Evolutionary conservation across 2,329 filamentous ascomycete genomes (phyloP).

Genomic region (Neoscytalidium dimidiatum): DNA sequence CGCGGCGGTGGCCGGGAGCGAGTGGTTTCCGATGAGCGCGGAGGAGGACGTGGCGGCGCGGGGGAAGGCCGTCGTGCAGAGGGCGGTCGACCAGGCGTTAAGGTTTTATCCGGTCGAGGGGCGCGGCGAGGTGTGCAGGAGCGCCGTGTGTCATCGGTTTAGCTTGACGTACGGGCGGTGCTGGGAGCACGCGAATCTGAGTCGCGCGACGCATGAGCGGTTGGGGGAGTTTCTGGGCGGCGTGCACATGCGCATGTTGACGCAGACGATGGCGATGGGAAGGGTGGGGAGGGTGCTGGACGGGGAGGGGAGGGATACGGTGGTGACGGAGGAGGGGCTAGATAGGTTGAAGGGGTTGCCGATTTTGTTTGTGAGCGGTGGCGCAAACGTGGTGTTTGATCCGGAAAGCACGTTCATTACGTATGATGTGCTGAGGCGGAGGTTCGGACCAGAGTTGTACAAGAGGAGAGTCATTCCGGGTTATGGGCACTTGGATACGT

Average conservation of each 20-base stretch:
- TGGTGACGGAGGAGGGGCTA: slow-evolving; percentile 21
- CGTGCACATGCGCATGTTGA: slow-evolving; percentile 60
- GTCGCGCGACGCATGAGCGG: slow-evolving; percentile 64
- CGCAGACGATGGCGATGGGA: slow-evolving; percentile 61
- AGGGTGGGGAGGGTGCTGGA: background rate
- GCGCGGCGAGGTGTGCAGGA: slow-evolving; percentile 61
- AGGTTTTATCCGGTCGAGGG: slow-evolving; percentile 58
- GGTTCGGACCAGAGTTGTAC: slow-evolving; percentile 55
- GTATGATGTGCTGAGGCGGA: slow-evolving; percentile 55
- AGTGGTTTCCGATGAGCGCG: background rate
- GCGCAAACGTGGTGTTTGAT: slow-evolving; percentile 55
- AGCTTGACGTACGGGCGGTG: slow-evolving; percentile 60
- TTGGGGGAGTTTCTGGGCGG: slow-evolving; percentile 65
- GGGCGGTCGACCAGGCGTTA: slow-evolving; percentile 46
- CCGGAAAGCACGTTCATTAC: slow-evolving; percentile 56
- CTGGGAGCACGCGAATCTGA: slow-evolving; percentile 67
- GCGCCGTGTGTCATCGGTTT: slow-evolving; percentile 61
- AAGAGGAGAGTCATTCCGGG: slow-evolving; percentile 54
- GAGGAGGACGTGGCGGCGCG: background rate
- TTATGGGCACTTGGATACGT: slow-evolving; percentile 16
- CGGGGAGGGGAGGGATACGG: slow-evolving; percentile 1
- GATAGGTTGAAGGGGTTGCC: slow-evolving; percentile 22
- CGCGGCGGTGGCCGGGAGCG: background rate
- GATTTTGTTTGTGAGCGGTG: slow-evolving; percentile 24
- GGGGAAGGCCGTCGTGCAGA: background rate